Base-by-base conservation (phyloP, 768 basidiomycete species). In the Cystofilobasidium macerans region DNA sequence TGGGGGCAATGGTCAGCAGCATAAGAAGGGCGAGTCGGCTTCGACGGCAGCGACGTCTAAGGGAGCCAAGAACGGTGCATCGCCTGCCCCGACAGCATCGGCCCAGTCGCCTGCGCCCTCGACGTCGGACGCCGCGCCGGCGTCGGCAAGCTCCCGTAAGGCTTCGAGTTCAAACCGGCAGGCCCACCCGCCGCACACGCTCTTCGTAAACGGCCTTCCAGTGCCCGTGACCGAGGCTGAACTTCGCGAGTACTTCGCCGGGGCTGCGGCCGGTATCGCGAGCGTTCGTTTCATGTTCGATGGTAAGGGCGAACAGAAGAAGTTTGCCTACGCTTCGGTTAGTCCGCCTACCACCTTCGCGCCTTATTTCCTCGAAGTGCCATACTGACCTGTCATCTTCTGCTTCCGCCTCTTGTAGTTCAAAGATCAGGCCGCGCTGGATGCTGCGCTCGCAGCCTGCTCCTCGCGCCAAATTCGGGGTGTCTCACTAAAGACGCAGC, bases 211-310 rank as follows among this genome's bases (percentile, higher is more conserved):
- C 69, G 80, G 86, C 77, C 75, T 79, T 22, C 76, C 78, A 5
- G 70, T 78, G 11, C 73, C 80, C 16, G 78, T 82, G 7, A 81
- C 75, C 13, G 89, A 92, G 70, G 70, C 75, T 0, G 87, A 89
- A 57, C 72, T 92, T 11, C 81, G 82, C 62, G 86, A 86, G 22
- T 89, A 88, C 77, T 92, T 87, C 73, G 83, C 81, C 12, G 86
- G 85, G 12, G 83, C 84, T 0, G 82, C 83, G 74, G 79, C 76
- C 38, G 86, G 85, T 62, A 61, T 67, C 51, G 53, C 58, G 0
- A 30, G 22, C n/a, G 45, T 68, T 47, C 62, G 47, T 42, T 33
- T 63, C 28, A 38, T 57, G 18, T 58, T 59, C n/a, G 67, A 63
- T n/a, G 53, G 42, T 45, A 51, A 53, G 35, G 48, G 57, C 22